Base-by-base conservation (phyloP, 495 filamentous ascomycete genomes). In the Penicillium silybi region DNA sequence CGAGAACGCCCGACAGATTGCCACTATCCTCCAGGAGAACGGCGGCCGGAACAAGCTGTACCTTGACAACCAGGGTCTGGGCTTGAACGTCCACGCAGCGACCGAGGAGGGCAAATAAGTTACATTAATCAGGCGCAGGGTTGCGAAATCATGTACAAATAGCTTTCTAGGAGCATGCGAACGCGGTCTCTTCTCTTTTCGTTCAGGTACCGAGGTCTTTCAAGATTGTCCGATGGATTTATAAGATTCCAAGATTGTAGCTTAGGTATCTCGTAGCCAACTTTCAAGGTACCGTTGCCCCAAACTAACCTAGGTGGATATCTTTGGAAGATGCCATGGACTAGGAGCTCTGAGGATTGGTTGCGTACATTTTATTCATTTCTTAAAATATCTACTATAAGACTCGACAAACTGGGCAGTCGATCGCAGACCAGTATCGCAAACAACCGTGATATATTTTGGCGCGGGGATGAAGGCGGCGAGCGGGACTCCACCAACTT, bases 1-100 rank as follows among this genome's bases (percentile, higher is more conserved):
- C 64, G 93, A 98, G 79, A 98, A 96, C 62, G 93, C 93, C 0
- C 80, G 88, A 59, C 80, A 83, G 17, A 95, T 98, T 67, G 95
- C 93, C 2, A 66, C 72, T 46, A 84, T 95, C 37, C 57, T 98
- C 52, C 88, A 95, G 67, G 88, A 92, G 68, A 80, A 79, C 47
- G 90, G 90, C 46, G 88, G 89, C 68, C 84, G 80, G 79, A 98
- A 98, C 78, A 96, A 95, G 79, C 75, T 98, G 42, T 91, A 95
- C 63, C 77, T 98, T 52, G 95, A 98, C 56, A 79, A 86, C 3
- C 85, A 92, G 63, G 91, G 89, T 16, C 73, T 98, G 62, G 93
- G 93, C 25, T 68, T 98, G 68, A 97, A 97, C 61, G 89, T 97
- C 61, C 86, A 78, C 48, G 78, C 82, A n/a, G 44, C 64, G 25